Evolutionary conservation across 345 rosid species (phyloP).

Genomic region (Bruguiera sexangula): DNA sequence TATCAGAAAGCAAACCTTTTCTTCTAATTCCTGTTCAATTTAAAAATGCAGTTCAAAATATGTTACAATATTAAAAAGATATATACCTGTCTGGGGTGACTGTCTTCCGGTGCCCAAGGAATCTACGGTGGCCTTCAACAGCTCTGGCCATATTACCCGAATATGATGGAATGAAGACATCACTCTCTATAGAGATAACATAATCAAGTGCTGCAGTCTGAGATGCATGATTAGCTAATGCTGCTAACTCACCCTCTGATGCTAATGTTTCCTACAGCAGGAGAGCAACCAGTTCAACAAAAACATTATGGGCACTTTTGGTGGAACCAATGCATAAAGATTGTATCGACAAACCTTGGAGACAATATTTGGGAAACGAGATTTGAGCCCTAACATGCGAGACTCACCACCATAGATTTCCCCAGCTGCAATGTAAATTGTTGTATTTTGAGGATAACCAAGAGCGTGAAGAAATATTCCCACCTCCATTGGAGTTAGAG

Average conservation of each 20-base stretch:
- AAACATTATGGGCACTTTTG: slow-evolving; percentile 1
- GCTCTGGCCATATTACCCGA: slow-evolving; percentile 99
- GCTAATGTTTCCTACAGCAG: slow-evolving; percentile 66
- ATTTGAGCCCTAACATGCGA: slow-evolving; percentile 59
- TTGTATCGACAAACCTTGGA: slow-evolving; percentile 55
- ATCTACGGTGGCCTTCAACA: slow-evolving; percentile 96
- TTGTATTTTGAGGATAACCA: slow-evolving; percentile 69
- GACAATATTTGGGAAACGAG: slow-evolving; percentile 69
- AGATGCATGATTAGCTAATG: slow-evolving; percentile 62
- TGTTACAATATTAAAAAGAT: not conserved
- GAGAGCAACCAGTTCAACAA: slow-evolving; percentile 12
- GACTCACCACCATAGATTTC: slow-evolving; percentile 81
- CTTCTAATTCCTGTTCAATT: not conserved
- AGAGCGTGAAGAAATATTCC: slow-evolving; percentile 81
- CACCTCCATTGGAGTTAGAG: slow-evolving; percentile 88
- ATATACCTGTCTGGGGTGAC: slow-evolving; percentile 77
- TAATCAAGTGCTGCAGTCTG: slow-evolving; percentile 95
- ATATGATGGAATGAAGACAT: slow-evolving; percentile 80
- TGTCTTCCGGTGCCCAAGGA: slow-evolving; percentile 81
- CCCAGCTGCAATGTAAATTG: slow-evolving; percentile 85
- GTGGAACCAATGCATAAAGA: slow-evolving; percentile 2
- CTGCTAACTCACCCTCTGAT: slow-evolving; percentile 49
- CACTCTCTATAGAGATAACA: slow-evolving; percentile 78
- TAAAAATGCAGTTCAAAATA: not conserved
- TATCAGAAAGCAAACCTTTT: not conserved